Evolutionary conservation across 2,329 filamentous ascomycete species (phyloP), one percentile per base, ranked within the genome.

Genomic region (Colletotrichum sidae): DNA sequence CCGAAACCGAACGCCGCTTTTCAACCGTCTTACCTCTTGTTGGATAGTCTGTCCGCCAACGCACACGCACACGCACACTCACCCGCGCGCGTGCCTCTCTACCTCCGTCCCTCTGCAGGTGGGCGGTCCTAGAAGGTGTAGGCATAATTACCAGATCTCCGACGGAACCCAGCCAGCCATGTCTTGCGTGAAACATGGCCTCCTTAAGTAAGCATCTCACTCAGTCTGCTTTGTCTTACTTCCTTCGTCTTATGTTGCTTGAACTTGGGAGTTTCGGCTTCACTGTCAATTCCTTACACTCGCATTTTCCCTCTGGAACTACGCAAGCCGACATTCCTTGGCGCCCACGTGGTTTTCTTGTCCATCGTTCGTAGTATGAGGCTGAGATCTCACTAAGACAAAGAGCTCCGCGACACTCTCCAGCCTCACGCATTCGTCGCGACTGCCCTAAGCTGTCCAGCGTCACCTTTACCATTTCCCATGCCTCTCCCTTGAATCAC

Each of bases 401-500:
- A 62, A 50, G 33, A 38, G 45, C 57, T 65, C 4, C 52, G 51
- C 55, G 58, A n/a, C 42, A 35, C 15, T 55, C 25, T 38, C 59
- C 44, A 65, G 46, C 63, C 58, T 53, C 17, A 65, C 58, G 34
- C 17, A 53, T 42, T 53, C 25, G 33, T 33, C 41, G 58, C 25
- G 25, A 25, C 52, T 38, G 34, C 34, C 37, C 33, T 39, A 11
- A 49, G 53, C 33, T 47, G 57, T 42, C 46, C 25, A 25, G 25
- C 25, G 25, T 25, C 4, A 25, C 25, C 25, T 25, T 25, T 5
- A 25, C 25, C 25, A 25, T 25, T 65, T 62, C 52, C 17, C 42
- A 65, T 65, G 63, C 53, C 63, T 65, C 63, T 65, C 63, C 63
- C 63, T 65, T 65, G 47, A 62, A 56, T 17, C 25, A 45, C 47